Base-by-base conservation (phyloP, 2,329 filamentous ascomycete species). In the Ophiostoma ulmi region DNA sequence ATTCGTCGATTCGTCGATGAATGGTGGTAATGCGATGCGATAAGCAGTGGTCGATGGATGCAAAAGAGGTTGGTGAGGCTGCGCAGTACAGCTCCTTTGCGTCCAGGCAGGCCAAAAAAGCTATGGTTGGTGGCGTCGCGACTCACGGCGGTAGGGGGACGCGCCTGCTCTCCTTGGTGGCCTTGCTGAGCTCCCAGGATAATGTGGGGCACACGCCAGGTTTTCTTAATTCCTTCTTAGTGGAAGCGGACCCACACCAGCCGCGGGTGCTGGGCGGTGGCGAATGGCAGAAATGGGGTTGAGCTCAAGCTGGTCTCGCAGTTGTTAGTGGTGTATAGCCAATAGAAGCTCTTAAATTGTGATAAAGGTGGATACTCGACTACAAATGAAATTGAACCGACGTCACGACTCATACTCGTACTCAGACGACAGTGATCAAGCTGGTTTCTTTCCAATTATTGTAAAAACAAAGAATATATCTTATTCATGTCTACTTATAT, bases 71-170 rank as follows among this genome's bases (percentile, higher is more conserved):
- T 63, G 58, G 58, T 63, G 58, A 63, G 22, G 58, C 58, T 63
- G 14, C 11, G n/a, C 58, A 11, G 58, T 63, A 63, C 35, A 11
- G 58, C 58, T 13, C 11, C 8, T 26, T 58, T 58, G 44, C 44
- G 44, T 48, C 44, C 20, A 48, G 17, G 44, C 44, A 48, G 44
- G 44, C 52, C 22, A 26, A 26, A 58, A 58, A 58, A 58, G 52
- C 52, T 58, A 58, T 26, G 52, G n/a, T 11, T 36, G 58, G 26
- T 22, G 58, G 26, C 58, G 58, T 63, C 58, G 58, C 58, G 58
- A 63, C 58, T 63, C 13, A 61, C 22, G 55, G 55, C 55, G 11
- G n/a, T 61, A 61, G 52, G 58, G 58, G 58, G 26, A 63, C 58
- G 58, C 58, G 58, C 58, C 22, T 58, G 52, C 58, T 35, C 22